Base-by-base conservation (phyloP, 2,329 filamentous ascomycete species). In the Coniosporium uncinatum region DNA sequence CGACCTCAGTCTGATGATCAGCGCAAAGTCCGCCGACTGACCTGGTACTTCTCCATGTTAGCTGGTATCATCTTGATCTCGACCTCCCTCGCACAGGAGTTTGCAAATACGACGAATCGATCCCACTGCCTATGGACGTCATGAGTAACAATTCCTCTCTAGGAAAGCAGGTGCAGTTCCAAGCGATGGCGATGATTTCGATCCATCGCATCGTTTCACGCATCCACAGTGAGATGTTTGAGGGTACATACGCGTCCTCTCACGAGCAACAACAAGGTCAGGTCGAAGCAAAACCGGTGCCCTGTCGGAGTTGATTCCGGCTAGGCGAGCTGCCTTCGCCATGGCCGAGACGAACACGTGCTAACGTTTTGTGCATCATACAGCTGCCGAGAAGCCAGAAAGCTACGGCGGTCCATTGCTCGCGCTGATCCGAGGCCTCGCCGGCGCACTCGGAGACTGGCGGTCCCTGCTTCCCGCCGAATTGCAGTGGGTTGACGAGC, bases 181-280 rank as follows among this genome's bases (percentile, higher is more conserved):
- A 81, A 49, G 81, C 79, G 52, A 68, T 75, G 3, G 78, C 78
- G 0, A 76, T 81, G 50, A 73, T 82, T 36, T 72, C 76, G 11
- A 62, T 82, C 16, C 65, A 73, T 17, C 64, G 72, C 19, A 58
- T 81, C 3, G 72, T 74, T 29, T 64, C 69, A 1, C 66, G 71
- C 18, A 72, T 79, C 16, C 71, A 81, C 52, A 61, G 62, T 34
- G 63, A 64, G 3, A 65, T 81, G 21, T 71, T 64, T 43, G 69
- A 72, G 46, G 64, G 77, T 79, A 58, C 59, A 73, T 61, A 14
- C 17, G 11, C 14, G 22, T 22, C 21, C 19, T 38, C 36, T 36
- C 17, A 36, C n/a, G n/a, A n/a, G n/a, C n/a, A n/a, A n/a, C n/a
- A n/a, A n/a, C n/a, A n/a, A n/a, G n/a, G n/a, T n/a, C n/a, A n/a